Percentiles rank a stretch among this genome's conserved stretches.
These are phyloP conservation scores for Pichia phayaonensis DNA, from an alignment of 805 yeast genomes.

Conservation along the genomic window DNA sequence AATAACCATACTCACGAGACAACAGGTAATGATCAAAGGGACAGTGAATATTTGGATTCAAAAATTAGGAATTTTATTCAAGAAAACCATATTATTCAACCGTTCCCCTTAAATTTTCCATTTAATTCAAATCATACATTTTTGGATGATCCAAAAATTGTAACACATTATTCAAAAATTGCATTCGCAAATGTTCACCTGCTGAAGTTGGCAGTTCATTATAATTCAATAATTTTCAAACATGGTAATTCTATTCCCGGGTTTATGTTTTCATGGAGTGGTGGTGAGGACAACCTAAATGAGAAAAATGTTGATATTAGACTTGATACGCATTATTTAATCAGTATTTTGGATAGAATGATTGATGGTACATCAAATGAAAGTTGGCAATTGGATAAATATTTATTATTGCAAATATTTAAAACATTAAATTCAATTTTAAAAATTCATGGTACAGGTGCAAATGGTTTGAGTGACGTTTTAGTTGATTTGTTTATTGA, in stretches of 20 bases:
- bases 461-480: conserved; percentile 5
- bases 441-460: conserved; percentile 9
- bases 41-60: not conserved
- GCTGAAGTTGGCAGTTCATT: conserved; percentile 11
- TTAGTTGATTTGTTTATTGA: conserved; percentile 13
- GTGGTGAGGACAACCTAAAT: conserved; percentile 5
- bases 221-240: conserved; percentile 5
- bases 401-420: conserved; percentile 21
- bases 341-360: conserved; percentile 15
- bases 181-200: conserved; percentile 19
- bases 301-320: conserved; percentile 8
- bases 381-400: conserved; percentile 18
- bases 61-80: conserved; percentile 19
- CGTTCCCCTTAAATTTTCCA: conserved; percentile 22
- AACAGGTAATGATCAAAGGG: no score
- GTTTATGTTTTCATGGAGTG: conserved; percentile 14
- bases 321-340: conserved; percentile 20
- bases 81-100: conserved; percentile 20
- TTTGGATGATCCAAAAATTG: conserved; percentile 14
- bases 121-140: conserved; percentile 15
- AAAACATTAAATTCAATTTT: conserved; percentile 20
- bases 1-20: conserved; percentile 14
- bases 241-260: conserved; percentile 7
- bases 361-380: conserved; percentile 17
- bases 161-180: conserved; percentile 15